These are phyloP conservation scores for Byssothecium circinans DNA, from an alignment of 2,329 filamentous ascomycete species.

Conservation along the genomic window DNA sequence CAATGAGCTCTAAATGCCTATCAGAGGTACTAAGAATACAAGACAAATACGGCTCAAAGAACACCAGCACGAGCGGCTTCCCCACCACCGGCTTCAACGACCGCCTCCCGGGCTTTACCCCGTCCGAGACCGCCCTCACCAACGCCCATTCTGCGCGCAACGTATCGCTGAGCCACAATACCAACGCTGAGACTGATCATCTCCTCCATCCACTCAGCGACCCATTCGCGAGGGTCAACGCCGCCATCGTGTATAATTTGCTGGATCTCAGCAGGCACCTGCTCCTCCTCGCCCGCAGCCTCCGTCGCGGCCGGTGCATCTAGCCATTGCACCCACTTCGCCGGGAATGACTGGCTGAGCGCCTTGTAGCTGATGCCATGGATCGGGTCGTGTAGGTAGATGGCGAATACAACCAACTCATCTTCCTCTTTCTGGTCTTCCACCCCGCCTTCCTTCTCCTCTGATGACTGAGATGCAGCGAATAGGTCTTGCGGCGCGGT, in stretches of 20 bases:
- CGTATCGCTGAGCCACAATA: constrained; percentile 90
- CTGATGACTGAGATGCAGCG: constrained; percentile 55
- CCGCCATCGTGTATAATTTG: constrained; percentile 75
- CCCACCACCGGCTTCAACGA: constrained; percentile 60
- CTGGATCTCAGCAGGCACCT: constrained; percentile 79
- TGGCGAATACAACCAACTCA: constrained; percentile 70
- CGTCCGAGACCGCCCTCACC: constrained; percentile 72
- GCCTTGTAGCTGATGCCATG: constrained; percentile 87
- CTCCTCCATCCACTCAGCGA: constrained; percentile 96
- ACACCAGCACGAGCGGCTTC: constrained; percentile 61
- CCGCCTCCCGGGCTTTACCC: constrained; percentile 58
- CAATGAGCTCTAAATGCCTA: too few relatives aligned
- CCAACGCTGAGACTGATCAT: constrained; percentile 75
- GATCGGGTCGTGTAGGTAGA: constrained; percentile 83
- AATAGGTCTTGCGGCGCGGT: constrained; percentile 69
- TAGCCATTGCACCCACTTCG: constrained; percentile 87
- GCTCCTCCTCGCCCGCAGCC: constrained; percentile 49
- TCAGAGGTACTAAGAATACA: background rate
- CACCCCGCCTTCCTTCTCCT: constrained; percentile 57
- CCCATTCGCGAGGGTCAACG: constrained; percentile 95
- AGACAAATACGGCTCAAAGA: constrained; percentile 21
- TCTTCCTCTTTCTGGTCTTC: constrained; percentile 59
- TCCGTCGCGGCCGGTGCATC: constrained; percentile 58
- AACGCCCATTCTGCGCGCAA: constrained; percentile 92
- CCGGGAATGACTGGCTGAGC: constrained; percentile 79